phyloP scores from a whole-genome alignment of 2,329 filamentous ascomycete species.

The Claviceps citrina region DNA sequence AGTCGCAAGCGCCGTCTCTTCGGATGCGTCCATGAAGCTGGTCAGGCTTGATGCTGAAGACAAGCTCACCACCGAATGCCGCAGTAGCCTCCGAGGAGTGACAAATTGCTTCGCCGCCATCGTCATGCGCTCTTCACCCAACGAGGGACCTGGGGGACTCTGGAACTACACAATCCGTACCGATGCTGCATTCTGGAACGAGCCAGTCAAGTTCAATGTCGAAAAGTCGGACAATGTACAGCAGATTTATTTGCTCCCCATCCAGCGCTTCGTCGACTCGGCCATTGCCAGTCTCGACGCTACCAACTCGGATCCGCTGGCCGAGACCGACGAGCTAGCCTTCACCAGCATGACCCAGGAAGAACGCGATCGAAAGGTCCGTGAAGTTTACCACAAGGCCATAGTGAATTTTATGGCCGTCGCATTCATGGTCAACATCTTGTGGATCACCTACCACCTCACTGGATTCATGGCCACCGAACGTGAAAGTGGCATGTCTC shows the following conservation, averaged over 20 bases:
- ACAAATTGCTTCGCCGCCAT: constrained; percentile 59
- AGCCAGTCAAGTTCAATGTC: constrained; percentile 47
- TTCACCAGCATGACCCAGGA: constrained; percentile 58
- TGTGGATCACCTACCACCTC: constrained; percentile 74
- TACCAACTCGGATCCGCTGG: constrained; percentile 23
- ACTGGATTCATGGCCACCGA: constrained; percentile 76
- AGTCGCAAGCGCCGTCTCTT: constrained; percentile 41
- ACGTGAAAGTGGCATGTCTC: constrained; percentile 73
- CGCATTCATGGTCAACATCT: constrained; percentile 62
- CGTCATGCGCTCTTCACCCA: constrained; percentile 61
- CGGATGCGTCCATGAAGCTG: constrained; percentile 36
- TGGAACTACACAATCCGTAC: constrained; percentile 83
- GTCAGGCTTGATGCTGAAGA: constrained; percentile 36
- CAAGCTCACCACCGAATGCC: constrained; percentile 48
- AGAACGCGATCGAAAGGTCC: constrained; percentile 50
- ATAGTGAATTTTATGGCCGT: constrained; percentile 66
- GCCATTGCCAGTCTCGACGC: constrained; percentile 47
- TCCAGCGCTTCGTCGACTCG: constrained; percentile 64
- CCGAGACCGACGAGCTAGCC: constrained; percentile 45
- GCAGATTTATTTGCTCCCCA: constrained; percentile 61
- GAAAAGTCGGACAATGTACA: constrained; percentile 53
- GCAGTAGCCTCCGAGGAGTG: constrained; percentile 48
- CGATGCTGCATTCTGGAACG: constrained; percentile 48
- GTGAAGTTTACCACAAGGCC: constrained; percentile 51
- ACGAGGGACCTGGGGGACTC: constrained; percentile 45